Base-by-base conservation (phyloP, 345 rosid species). In the Arabis alpina region DNA sequence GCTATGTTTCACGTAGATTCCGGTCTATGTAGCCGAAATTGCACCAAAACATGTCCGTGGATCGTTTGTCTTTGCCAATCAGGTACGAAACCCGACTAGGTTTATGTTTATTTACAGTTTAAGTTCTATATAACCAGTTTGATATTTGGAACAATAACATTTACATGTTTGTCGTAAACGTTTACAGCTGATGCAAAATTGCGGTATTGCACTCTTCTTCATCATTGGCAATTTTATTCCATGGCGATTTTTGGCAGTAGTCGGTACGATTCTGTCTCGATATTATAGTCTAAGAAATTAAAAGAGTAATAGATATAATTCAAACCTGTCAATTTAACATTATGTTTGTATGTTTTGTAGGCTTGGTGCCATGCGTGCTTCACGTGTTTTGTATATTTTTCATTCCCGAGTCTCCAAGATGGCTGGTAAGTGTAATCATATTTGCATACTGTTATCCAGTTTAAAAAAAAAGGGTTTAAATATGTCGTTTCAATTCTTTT, bases 31-130 rank as follows among this genome's bases (percentile, higher is more conserved):
- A 54, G 79, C 79, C 0, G 79, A 76, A 12, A 76, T 81, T 37
- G 77, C 84, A n/a, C 84, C 84, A 23, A 81, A 81, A 65, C 73
- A 81, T 67, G 75, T 81, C 37, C 70, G 84, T 42, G 84, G 84
- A 74, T 77, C 75, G 16, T 74, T 81, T 63, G 77, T 76, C 11
- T 74, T 79, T 19, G 81, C 76, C 41, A 78, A 81, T 9, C 81
- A 81, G 57, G 84, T 71, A 55, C 39, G 64, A 37, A 30, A 25
- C 4, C 32, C 5, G 23, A 58, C 0, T 8, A 1, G 4, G 16
- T 10, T 23, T 10, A 45, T 34, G 27, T 36, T 2, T 15, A 39
- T 3, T 4, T 28, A 11, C 45, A 24, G 3, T 36, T 45, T 19
- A 41, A 4, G 30, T 41, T 41, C 6, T 34, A 6, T 34, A 32